Evolutionary conservation across 176 grass and related monocot species (phyloP), one percentile per base, ranked within the genome.

Genomic region (Raddia distichophylla): DNA sequence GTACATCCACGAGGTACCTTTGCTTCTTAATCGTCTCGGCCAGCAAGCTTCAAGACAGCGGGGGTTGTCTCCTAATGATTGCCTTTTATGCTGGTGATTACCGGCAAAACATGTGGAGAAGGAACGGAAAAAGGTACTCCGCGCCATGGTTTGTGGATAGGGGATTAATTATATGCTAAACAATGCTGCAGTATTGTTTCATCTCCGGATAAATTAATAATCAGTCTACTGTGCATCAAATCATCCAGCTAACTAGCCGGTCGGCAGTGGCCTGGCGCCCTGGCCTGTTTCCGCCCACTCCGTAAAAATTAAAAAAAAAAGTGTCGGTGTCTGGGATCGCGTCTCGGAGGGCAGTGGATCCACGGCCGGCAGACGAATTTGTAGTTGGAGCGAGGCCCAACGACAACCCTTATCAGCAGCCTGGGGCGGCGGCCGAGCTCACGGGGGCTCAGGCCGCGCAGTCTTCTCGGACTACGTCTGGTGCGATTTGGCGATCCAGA

Each of bases 11-110:
- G 47, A 47, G 16, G 50, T 56, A 8, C 6, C 44, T 73, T 74
- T 60, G 68, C 60, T 80, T 79, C 69, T 68, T 64, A 14, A 65
- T 66, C 60, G 5, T 34, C 60, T 19, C 44, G 20, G 54, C 54
- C 73, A 61, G 62, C 18, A 46, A 73, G 70, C 81, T 52, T 27
- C 27, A 73, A 67, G 78, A 50, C 73, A 50, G n/a, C 3, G 50
- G 42, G 42, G 14, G 74, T 60, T 82, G 83, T 67, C 88, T 44
- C 50, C 79, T 46, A 45, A 86, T 86, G 58, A 90, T 90, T 78
- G 78, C 42, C 71, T 59, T 90, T 90, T 86, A 78, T 54, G 4
- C 8, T 33, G 33, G 59, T 14, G 64, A 62, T 90, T 73, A 82
- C 73, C 27, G 65, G 71, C 83, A 82, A 46, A 82, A 73, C 83